phyloP scores from a whole-genome alignment of 2,329 filamentous ascomycete genomes.

The Dactylellina haptotyla region DNA sequence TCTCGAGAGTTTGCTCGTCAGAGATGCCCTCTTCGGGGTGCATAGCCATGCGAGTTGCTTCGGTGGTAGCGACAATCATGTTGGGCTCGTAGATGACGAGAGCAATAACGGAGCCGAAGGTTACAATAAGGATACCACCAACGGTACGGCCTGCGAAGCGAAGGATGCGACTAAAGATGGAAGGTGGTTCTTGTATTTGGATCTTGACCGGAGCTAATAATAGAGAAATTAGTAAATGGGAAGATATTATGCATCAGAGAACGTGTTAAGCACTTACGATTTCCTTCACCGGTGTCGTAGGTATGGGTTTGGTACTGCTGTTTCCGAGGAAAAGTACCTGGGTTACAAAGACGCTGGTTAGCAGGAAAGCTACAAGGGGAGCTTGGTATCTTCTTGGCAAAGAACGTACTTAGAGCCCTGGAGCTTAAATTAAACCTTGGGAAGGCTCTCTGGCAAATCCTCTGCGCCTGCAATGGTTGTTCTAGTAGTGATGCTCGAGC shows the following conservation, averaged over 20 bases:
- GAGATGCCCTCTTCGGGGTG: conserved; percentile 59
- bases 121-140: conserved; percentile 44
- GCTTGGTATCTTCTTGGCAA: not conserved
- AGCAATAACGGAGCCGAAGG: conserved; percentile 43
- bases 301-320: conserved; percentile 47
- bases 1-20: conserved; percentile 67
- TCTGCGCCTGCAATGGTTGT: conserved; percentile 12
- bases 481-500: conserved; percentile 15
- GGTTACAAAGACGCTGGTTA: conserved; percentile 1
- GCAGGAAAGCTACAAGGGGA: not conserved
- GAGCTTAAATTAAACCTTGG: conserved; percentile 1
- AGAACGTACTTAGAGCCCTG: conserved; percentile 26
- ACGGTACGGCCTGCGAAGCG: conserved; percentile 32
- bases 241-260: not conserved
- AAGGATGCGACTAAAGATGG: conserved; percentile 29
- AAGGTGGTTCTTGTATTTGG: conserved; percentile 51
- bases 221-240: not conserved
- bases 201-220: conserved; percentile 46
- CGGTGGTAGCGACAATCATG: conserved; percentile 41
- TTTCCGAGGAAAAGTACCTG: conserved; percentile 25
- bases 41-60: conserved; percentile 34
- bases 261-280: conserved; percentile 32
- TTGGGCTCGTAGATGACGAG: conserved; percentile 43
- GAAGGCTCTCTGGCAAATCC: conserved; percentile 16
- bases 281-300: conserved; percentile 46